Percentiles rank a stretch among this genome's conserved stretches.
These are phyloP conservation scores for Pythium guiyangense DNA, from an alignment of 352 stramenopile genomes.

Conservation along the genomic window DNA sequence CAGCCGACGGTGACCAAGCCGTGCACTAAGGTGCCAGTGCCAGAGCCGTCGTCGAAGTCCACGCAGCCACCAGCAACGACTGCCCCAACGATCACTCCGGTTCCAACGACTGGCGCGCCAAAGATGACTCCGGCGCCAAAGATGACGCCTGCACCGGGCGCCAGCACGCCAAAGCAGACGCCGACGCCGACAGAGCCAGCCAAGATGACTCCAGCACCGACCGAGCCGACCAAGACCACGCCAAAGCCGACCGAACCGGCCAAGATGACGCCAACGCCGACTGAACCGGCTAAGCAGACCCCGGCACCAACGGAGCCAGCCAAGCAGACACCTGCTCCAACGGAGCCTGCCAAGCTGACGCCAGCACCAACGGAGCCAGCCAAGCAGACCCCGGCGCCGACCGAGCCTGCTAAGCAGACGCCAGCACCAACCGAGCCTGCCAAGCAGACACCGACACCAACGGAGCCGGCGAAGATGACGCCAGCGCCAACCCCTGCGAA, in stretches of 20 bases:
- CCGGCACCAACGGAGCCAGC: too few species aligned
- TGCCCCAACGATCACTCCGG: constrained; percentile 4
- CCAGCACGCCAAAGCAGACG: constrained; percentile 2
- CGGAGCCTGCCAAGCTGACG: too few species aligned
- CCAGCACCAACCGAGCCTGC: too few species aligned
- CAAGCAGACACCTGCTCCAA: too few species aligned
- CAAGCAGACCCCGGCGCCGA: too few species aligned
- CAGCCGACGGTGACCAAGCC: constrained; percentile 10
- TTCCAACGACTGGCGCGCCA: constrained; percentile 1
- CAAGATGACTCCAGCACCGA: constrained; percentile 5
- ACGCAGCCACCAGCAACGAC: neutral
- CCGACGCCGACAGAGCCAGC: constrained; percentile 6
- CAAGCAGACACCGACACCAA: too few species aligned
- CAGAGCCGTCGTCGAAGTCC: constrained; percentile 3
- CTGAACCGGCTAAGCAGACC: too few species aligned
- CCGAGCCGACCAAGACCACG: too few species aligned
- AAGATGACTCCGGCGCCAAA: constrained; percentile 9
- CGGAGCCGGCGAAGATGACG: too few species aligned
- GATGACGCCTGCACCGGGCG: neutral
- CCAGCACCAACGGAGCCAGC: too few species aligned
- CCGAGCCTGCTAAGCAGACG: neutral
- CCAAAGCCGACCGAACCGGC: too few species aligned
- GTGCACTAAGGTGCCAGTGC: constrained; percentile 10
- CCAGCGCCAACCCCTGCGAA: constrained; percentile 4
- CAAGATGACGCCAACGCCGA: too few species aligned